These are phyloP conservation scores for Apiotrichum sp. DNA, from an alignment of 1,284 basidiomycete genomes.

Conservation along the genomic window DNA sequence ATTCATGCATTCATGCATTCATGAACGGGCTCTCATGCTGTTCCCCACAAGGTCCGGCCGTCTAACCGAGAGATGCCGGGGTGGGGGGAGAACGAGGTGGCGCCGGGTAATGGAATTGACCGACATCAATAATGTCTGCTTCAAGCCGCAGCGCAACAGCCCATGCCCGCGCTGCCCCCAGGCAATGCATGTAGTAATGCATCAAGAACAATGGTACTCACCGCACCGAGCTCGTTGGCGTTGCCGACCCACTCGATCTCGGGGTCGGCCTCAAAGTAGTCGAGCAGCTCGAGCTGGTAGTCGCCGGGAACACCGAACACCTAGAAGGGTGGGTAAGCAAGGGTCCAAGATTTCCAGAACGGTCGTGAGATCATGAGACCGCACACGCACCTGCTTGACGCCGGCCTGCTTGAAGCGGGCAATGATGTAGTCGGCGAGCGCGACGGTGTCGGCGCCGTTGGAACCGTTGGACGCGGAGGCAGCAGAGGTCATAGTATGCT, in stretches of 20 bases:
- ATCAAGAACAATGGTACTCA: conserved; percentile 9
- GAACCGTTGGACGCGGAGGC: no score
- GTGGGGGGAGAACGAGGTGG: no score
- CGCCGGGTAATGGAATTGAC: no score
- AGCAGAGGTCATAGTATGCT: no score
- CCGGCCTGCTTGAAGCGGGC: conserved; percentile 54
- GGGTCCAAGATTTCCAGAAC: no score
- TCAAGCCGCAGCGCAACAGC: no score
- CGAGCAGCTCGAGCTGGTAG: conserved; percentile 73
- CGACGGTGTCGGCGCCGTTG: no score
- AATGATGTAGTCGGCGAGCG: conserved; percentile 55
- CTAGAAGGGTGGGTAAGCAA: conserved; percentile 1
- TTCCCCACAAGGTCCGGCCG: not conserved
- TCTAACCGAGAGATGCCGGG: no score
- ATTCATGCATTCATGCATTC: not conserved
- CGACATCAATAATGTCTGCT: no score
- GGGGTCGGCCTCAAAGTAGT: conserved; percentile 76
- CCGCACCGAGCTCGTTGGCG: conserved; percentile 78
- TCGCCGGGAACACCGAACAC: conserved; percentile 83
- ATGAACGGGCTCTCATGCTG: no score
- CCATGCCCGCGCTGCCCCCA: no score
- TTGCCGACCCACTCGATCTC: conserved; percentile 83
- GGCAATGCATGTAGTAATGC: not conserved
- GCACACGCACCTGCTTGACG: conserved; percentile 20
- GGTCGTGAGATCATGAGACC: no score